phyloP scores from a whole-genome alignment of 768 basidiomycete species.

The Hericium coralloides region DNA sequence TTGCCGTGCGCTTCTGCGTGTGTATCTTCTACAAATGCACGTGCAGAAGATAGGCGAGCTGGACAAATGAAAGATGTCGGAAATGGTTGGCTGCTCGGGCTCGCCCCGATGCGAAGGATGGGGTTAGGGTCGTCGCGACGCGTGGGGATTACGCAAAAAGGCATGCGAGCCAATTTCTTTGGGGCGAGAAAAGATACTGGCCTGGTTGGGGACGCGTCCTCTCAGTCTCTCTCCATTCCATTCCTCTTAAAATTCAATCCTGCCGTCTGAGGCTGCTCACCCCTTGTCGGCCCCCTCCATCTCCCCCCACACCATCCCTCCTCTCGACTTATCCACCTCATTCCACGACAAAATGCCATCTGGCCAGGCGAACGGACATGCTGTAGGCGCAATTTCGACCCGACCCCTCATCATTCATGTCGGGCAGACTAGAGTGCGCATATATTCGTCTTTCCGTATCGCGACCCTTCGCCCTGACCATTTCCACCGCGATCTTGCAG shows the following conservation, averaged over 20 bases:
- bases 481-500: slow-evolving; percentile 27
- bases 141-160: neutral
- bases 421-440: slow-evolving; percentile 26
- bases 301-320: slow-evolving; percentile 9
- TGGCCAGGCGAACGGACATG: slow-evolving; percentile 19
- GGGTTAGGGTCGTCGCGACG: neutral
- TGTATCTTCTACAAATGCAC: neutral
- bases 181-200: slow-evolving; percentile 5
- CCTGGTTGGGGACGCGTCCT: slow-evolving; percentile 9
- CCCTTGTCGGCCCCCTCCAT: slow-evolving; percentile 2
- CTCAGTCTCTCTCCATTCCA: neutral
- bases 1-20: neutral
- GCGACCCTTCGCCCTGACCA: neutral
- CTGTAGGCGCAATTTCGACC: slow-evolving; percentile 21
- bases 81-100: too few relatives aligned
- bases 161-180: slow-evolving; percentile 2
- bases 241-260: neutral
- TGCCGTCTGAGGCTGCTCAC: neutral
- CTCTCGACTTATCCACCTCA: slow-evolving; percentile 2
- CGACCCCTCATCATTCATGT: slow-evolving; percentile 27
- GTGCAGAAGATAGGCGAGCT: neutral
- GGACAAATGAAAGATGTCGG: too few relatives aligned
- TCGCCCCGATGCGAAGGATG: neutral
- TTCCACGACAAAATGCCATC: slow-evolving; percentile 22
- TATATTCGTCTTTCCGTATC: slow-evolving; percentile 1